Percentiles rank a stretch among this genome's conserved stretches.
Conservation (phyloP, 371 early-diverging fungal genomes). For the Mortierella sp. region DNA sequence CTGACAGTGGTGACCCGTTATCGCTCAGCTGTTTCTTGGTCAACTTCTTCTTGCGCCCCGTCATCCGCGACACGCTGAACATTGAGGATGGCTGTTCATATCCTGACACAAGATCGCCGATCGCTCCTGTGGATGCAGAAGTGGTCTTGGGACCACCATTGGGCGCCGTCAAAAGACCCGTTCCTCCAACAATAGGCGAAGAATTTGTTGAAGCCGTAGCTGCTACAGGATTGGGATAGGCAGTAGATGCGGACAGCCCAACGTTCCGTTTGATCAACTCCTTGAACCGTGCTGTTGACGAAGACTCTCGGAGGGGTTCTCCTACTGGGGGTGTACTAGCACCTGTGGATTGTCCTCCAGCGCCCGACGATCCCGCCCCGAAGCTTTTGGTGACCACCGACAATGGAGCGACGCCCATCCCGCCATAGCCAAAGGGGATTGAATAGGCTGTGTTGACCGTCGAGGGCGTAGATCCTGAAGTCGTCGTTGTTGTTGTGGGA, state of each 20-base stretch:
- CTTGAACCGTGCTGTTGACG: conserved; percentile 38
- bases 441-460: conserved; percentile 17
- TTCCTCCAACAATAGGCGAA: neutral
- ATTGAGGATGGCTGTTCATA: conserved; percentile 14
- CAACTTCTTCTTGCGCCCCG: conserved; percentile 17
- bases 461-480: neutral
- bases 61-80: conserved; percentile 31
- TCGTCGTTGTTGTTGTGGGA: neutral
- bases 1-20: neutral
- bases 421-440: conserved; percentile 22
- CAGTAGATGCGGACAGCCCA: conserved; percentile 23
- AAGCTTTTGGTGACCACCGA: conserved; percentile 17
- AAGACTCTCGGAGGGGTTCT: conserved; percentile 20
- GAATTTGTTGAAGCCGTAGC: neutral
- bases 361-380: neutral
- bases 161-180: neutral
- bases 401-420: conserved; percentile 26
- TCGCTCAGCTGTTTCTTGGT: neutral
- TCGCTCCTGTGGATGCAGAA: conserved; percentile 12
- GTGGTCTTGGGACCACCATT: neutral
- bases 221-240: neutral
- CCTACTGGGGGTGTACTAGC: neutral
- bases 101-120: conserved; percentile 11
- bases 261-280: conserved; percentile 51
- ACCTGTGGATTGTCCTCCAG: neutral